Conservation (phyloP, 2,329 filamentous ascomycete species). For the Microcyclospora pomicola region DNA sequence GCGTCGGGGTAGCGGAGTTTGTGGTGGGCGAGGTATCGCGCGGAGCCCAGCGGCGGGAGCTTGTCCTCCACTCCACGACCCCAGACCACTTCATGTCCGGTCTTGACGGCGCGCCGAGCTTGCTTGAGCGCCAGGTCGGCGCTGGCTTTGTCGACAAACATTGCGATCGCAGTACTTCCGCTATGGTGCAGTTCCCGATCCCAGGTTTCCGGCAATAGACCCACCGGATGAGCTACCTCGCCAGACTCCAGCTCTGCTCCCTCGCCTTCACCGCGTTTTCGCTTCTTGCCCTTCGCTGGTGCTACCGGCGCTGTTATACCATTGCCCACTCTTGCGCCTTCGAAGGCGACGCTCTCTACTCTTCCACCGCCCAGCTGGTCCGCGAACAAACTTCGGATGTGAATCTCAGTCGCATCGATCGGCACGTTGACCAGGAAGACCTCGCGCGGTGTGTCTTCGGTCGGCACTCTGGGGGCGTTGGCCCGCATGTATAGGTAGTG, state of each 20-base stretch:
- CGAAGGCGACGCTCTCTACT: slow-evolving; percentile 67
- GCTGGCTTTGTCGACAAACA: slow-evolving; percentile 72
- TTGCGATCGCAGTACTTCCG: slow-evolving; percentile 65
- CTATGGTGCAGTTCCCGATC: slow-evolving; percentile 54
- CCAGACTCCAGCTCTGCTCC: slow-evolving; percentile 33
- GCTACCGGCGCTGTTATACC: slow-evolving; percentile 21
- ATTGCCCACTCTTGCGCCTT: slow-evolving; percentile 41
- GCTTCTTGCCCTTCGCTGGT: slow-evolving; percentile 37
- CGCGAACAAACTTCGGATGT: slow-evolving; percentile 63
- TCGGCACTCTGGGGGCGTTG: slow-evolving; percentile 66
- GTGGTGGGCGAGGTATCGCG: slow-evolving; percentile 49
- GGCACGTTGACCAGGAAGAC: slow-evolving; percentile 88
- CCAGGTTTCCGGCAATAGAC: slow-evolving; percentile 55
- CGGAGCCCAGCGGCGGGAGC: slow-evolving; percentile 42
- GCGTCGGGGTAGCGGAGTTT: slow-evolving; percentile 57
- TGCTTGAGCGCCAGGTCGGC: slow-evolving; percentile 66
- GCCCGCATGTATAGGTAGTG: slow-evolving; percentile 82
- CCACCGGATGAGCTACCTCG: slow-evolving; percentile 29
- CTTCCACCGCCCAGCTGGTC: slow-evolving; percentile 61
- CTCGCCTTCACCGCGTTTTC: slow-evolving; percentile 35
- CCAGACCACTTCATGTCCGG: slow-evolving; percentile 53
- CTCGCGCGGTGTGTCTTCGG: slow-evolving; percentile 58
- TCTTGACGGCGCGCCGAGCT: slow-evolving; percentile 45
- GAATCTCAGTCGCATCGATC: slow-evolving; percentile 62
- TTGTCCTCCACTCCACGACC: slow-evolving; percentile 45